Evolutionary conservation across 139 green algal species (phyloP), one percentile per base, ranked within the genome.

Genomic region (Closterium sp.): DNA sequence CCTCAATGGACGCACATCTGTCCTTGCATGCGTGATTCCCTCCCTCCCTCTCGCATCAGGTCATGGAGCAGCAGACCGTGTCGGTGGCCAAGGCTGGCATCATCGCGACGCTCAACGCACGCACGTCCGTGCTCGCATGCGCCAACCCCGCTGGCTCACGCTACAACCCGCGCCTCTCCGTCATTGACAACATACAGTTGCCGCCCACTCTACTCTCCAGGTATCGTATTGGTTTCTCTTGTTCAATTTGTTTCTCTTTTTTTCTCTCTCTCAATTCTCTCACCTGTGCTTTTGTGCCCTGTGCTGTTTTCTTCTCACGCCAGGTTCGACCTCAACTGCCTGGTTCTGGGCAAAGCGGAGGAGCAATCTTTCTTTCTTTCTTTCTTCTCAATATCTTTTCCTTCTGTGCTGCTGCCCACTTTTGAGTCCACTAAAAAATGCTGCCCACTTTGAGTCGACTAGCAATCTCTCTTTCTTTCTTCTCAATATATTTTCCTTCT

Each of bases 61-160:
- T 98, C 83, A 99, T 99, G 98, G 98, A 99, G 96, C 98, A 99
- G 96, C 97, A 99, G 95, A 99, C 98, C 10, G 97, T 99, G 84
- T 97, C 95, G 0, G 96, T 99, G 83, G 98, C 98, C 92, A 99
- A 99, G 96, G 98, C 98, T 0, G 98, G 98, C 43, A 98, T 99
- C 94, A 99, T 99, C 90, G 97, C 96, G 31, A 98, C 97, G 2
- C 96, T 99, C 16, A 99, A 99, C 94, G 98, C 98, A 5, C 96
- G 98, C 88, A 99, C 97, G 34, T 97, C 95, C 36, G 96, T 98
- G 33, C 93, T 98, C 84, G 96, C 96, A 21, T 95, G 87, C 32
- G 96, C 96, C 91, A 98, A 98, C 93, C 97, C 97, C 0, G 92
- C 96, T 16, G 96, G 95, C 64, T 96, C 91, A 12, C 95, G 96